These are phyloP conservation scores for Annulohypoxylon maeteangense DNA, from an alignment of 495 filamentous ascomycete genomes.

Conservation along the genomic window DNA sequence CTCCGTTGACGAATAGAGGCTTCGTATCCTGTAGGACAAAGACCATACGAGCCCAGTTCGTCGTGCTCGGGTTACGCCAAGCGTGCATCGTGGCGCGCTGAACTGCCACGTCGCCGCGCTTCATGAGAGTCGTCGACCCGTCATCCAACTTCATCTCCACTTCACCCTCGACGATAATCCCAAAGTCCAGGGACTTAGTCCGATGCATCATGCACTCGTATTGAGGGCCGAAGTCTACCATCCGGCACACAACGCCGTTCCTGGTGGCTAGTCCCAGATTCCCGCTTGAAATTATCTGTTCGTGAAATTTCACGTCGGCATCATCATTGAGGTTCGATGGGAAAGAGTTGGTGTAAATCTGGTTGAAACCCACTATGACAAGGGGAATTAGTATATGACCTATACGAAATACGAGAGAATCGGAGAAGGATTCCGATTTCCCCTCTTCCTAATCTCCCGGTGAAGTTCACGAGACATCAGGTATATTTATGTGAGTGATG, in stretches of 20 bases:
- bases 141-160: constrained; percentile 71
- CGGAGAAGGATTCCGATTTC: background rate
- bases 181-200: constrained; percentile 78
- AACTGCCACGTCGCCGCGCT: constrained; percentile 70
- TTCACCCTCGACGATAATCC: constrained; percentile 78
- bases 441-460: background rate
- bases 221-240: constrained; percentile 69
- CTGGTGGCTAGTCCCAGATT: constrained; percentile 58
- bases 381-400: constrained; percentile 3
- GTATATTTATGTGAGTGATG: background rate
- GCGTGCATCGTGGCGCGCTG: constrained; percentile 76
- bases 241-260: constrained; percentile 66
- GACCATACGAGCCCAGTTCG: constrained; percentile 51
- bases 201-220: constrained; percentile 71
- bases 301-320: constrained; percentile 60
- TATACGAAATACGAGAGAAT: background rate
- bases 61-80: constrained; percentile 68
- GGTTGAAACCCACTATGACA: constrained; percentile 39
- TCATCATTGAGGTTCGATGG: constrained; percentile 63
- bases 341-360: constrained; percentile 65
- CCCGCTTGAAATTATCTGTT: constrained; percentile 45
- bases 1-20: constrained; percentile 57
- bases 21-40: constrained; percentile 51
- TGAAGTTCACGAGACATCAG: background rate
- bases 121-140: constrained; percentile 65